phyloP scores from a whole-genome alignment of 2,329 filamentous ascomycete species.

The Aureobasidium mangrovei region DNA sequence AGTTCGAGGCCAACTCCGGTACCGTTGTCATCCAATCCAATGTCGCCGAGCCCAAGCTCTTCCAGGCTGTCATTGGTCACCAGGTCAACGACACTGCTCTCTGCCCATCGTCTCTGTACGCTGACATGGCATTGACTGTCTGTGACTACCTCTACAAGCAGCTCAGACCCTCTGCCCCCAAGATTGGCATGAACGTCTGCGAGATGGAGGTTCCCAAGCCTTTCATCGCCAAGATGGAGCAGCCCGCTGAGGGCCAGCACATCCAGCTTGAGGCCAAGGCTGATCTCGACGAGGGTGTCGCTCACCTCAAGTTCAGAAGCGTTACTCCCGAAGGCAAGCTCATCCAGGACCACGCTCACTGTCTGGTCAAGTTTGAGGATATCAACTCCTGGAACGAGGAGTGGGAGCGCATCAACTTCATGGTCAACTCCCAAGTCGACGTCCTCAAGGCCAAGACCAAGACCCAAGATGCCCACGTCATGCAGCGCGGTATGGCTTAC shows the following conservation, averaged over 20 bases:
- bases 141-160: constrained; percentile 61
- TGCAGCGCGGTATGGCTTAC: constrained; percentile 68
- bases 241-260: constrained; percentile 46
- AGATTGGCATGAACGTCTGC: constrained; percentile 54
- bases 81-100: constrained; percentile 58
- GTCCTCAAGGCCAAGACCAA: constrained; percentile 59
- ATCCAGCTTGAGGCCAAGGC: constrained; percentile 53
- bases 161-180: constrained; percentile 46
- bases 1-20: constrained; percentile 51
- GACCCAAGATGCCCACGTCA: constrained; percentile 59
- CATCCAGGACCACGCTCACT: constrained; percentile 53
- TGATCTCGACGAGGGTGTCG: constrained; percentile 46
- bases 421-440: constrained; percentile 48
- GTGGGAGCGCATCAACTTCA: constrained; percentile 57
- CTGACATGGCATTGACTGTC: constrained; percentile 57
- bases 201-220: constrained; percentile 63
- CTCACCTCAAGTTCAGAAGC: constrained; percentile 48
- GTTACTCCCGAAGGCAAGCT: constrained; percentile 51
- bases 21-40: constrained; percentile 58
- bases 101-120: constrained; percentile 56
- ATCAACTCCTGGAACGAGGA: constrained; percentile 53
- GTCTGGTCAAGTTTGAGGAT: constrained; percentile 54
- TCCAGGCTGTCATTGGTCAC: constrained; percentile 55
- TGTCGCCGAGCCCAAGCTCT: constrained; percentile 54
- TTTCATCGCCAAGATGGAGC: constrained; percentile 49